Evolutionary conservation across 2,329 filamentous ascomycete genomes (phyloP).

Genomic region (Colletotrichum costaricense): DNA sequence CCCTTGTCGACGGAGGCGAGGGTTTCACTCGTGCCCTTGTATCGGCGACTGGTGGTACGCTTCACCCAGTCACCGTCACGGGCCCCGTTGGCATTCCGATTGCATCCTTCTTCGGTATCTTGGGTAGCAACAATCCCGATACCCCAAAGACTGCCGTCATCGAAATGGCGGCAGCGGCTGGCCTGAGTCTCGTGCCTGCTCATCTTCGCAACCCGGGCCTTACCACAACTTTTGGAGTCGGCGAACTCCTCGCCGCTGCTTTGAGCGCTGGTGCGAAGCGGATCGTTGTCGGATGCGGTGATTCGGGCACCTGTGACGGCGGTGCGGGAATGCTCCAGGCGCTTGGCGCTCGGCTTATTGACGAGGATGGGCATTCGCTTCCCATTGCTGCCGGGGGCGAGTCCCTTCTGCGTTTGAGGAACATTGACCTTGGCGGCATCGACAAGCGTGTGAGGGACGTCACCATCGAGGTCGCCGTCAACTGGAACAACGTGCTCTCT

Average conservation of each 20-base stretch:
- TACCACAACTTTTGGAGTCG: conserved; percentile 64
- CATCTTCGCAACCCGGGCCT: conserved; percentile 55
- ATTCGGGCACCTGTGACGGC: conserved; percentile 65
- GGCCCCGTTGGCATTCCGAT: conserved; percentile 56
- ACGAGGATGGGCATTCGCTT: conserved; percentile 49
- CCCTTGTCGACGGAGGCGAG: conserved; percentile 64
- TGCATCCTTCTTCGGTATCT: conserved; percentile 58
- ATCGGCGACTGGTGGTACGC: conserved; percentile 51
- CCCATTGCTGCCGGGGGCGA: conserved; percentile 53
- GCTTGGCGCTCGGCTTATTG: conserved; percentile 57
- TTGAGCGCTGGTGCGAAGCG: conserved; percentile 56
- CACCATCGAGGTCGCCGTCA: conserved; percentile 61
- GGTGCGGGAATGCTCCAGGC: conserved; percentile 66
- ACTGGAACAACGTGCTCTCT: conserved; percentile 63
- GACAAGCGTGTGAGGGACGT: conserved; percentile 51
- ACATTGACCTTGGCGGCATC: conserved; percentile 51
- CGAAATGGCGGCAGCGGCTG: conserved; percentile 65
- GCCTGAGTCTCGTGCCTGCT: conserved; percentile 59
- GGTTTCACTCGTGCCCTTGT: conserved; percentile 61
- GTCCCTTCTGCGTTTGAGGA: conserved; percentile 48
- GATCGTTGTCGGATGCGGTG: conserved; percentile 63
- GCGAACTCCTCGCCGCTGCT: conserved; percentile 58
- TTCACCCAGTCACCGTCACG: conserved; percentile 50
- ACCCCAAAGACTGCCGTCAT: conserved; percentile 54
- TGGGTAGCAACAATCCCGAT: conserved; percentile 41